Conservation (phyloP, 805 yeast species). For the Candida germanica region DNA sequence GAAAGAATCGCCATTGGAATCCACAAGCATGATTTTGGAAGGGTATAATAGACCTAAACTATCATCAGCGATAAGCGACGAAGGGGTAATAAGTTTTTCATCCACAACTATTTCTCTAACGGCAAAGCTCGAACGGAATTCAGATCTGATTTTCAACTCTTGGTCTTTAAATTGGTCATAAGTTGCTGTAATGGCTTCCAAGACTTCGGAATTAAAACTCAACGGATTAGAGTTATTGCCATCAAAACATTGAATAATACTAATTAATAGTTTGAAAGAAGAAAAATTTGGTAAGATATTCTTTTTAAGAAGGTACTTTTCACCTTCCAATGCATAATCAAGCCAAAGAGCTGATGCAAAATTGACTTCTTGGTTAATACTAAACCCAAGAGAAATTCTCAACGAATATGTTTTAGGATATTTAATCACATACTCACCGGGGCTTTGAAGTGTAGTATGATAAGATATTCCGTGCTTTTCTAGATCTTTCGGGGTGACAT, state of each 20-base stretch:
- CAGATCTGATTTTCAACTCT: slow-evolving; percentile 44
- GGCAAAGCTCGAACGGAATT: slow-evolving; percentile 19
- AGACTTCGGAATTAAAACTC: slow-evolving; percentile 33
- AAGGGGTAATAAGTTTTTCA: slow-evolving; percentile 24
- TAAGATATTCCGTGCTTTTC: slow-evolving; percentile 46
- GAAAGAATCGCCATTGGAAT: slow-evolving; percentile 29
- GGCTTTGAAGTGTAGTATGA: slow-evolving; percentile 49
- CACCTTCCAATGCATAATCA: slow-evolving; percentile 44
- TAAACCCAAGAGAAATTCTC: slow-evolving; percentile 52
- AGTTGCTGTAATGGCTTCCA: slow-evolving; percentile 29
- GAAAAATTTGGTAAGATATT: slow-evolving; percentile 53
- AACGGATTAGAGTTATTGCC: slow-evolving; percentile 19
- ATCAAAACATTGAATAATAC: slow-evolving; percentile 44
- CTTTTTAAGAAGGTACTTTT: slow-evolving; percentile 49
- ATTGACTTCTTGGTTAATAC: slow-evolving; percentile 52
- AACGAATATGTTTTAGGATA: slow-evolving; percentile 56
- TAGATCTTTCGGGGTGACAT: slow-evolving; percentile 48
- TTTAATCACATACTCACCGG: slow-evolving; percentile 59
- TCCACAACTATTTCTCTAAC: slow-evolving; percentile 31
- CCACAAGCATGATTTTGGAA: slow-evolving; percentile 45
- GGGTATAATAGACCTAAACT: slow-evolving; percentile 51
- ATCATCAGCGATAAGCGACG: slow-evolving; percentile 52
- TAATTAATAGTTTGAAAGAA: slow-evolving; percentile 44
- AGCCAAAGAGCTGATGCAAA: slow-evolving; percentile 62
- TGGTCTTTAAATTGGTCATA: slow-evolving; percentile 30